Base-by-base conservation (phyloP, 2,329 filamentous ascomycete genomes). In the Talaromyces amestolkiae region DNA sequence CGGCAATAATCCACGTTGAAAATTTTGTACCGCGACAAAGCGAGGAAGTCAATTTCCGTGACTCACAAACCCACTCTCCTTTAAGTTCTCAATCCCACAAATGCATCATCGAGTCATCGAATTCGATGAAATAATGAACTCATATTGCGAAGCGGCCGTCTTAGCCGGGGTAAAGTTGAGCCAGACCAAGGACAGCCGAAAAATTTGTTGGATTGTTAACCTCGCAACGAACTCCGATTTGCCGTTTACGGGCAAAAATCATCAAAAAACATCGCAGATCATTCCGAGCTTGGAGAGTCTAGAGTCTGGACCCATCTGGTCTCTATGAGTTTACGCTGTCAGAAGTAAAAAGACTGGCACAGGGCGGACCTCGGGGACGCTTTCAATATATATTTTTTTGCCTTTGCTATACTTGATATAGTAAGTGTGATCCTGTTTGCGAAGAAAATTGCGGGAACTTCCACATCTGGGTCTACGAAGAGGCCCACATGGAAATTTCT, bases 401-500 rank as follows among this genome's bases (percentile, higher is more conserved):
- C 49, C 39, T 33, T 35, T 56, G 24, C 51, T 56, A 63, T 33
- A 47, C 61, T 63, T 10, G 6, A 24, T 63, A 11, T 17, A 47
- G 61, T 17, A 56, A 47, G 49, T 43, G 37, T 37, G 33, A 35
- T 63, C 60, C 33, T 39, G 10, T 31, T 54, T 31, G 22, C 7
- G 35, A 51, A 39, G 13, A 58, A 37, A 41, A 13, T 10, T 58
- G 56, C 41, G 19, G 56, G 39, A 27, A 41, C 27, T 45, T 59
- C 22, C 24, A 59, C 10, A 59, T 8, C 49, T n/a, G 15, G 49
- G 49, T 11, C 24, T 51, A 9, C 10, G 15, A n/a, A 53, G 15
- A 63, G 49, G 24, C 49, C 61, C 61, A 56, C 61, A 56, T 41
- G 27, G n/a, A 56, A 54, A 31, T 62, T 54, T 61, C 49, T 53